Evolutionary conservation across 1,284 basidiomycete species (phyloP).

Genomic region (Trichosporon ovoides): DNA sequence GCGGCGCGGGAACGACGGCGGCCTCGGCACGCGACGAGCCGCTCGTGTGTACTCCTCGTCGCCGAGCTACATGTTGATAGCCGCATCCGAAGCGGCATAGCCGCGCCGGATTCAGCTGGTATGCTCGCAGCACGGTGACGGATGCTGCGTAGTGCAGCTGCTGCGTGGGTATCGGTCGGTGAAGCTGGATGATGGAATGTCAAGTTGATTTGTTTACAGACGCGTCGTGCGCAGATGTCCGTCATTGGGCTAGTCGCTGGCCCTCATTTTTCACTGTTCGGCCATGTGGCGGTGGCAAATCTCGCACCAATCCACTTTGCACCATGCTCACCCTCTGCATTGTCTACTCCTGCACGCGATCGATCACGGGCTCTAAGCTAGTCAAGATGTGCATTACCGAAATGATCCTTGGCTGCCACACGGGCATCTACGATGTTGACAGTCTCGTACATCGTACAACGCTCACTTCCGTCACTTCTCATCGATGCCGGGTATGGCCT

Average conservation of each 20-base stretch:
- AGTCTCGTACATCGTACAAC: not conserved
- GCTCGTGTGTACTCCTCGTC: not conserved
- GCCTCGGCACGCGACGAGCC: not conserved
- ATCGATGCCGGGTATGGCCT: not conserved
- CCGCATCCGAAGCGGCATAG: not conserved
- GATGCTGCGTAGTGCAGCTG: not conserved
- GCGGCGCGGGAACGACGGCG: not conserved
- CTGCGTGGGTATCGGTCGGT: too few species aligned
- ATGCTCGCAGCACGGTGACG: not conserved
- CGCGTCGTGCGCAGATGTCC: not conserved
- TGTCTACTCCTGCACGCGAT: too few species aligned
- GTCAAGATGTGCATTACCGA: too few species aligned
- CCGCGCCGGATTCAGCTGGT: not conserved
- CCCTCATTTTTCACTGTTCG: not conserved
- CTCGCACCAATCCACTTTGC: too few species aligned
- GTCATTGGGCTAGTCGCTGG: not conserved
- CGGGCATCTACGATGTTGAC: too few species aligned
- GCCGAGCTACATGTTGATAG: not conserved
- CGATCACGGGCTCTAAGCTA: too few species aligned
- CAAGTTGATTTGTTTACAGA: conserved; percentile 6
- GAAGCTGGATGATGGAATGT: not conserved
- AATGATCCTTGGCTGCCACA: too few species aligned
- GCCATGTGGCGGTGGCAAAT: not conserved
- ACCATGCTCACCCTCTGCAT: too few species aligned
- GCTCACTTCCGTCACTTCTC: not conserved